Base-by-base conservation (phyloP, 805 yeast genomes). In the Groenewaldozyma salmanticensis region DNA sequence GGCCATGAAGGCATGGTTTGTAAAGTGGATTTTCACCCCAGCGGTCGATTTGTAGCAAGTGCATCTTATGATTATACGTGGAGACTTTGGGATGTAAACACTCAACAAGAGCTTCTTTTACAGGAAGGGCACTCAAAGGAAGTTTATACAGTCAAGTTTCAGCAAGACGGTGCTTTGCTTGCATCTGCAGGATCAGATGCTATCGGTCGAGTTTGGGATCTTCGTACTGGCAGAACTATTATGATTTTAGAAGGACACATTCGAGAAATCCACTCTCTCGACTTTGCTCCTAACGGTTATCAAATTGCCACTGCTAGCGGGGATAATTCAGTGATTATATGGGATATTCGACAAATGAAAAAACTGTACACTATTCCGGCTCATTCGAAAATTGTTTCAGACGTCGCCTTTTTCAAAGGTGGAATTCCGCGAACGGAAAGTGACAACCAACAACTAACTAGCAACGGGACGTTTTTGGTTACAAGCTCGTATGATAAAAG, bases 81-180 rank as follows among this genome's bases (percentile, higher is more conserved):
- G 96, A 72, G 85, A 45, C 57, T 85, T 2, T 88, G 95, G 95
- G 96, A 90, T 58, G 48, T 77, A 0, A 61, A 63, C 9, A 71
- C 66, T 3, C 58, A 60, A 13, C 54, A 55, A 22, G 76, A 76
- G 40, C 52, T 90, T 4, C 62, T 74, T 32, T 66, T 74, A 44
- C 97, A 90, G 57, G 95, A 85, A 54, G 96, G 96, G 0, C 96
- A 90, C 55, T 64, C 82, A 1, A 79, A 76, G 51, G 92, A 77
- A 43, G 78, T 87, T 0, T 76, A 73, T 45, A 53, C 77, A 0
- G 57, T 82, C 2, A 61, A 73, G 1, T 71, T 81, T 46, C 94
- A 87, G 45, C 49, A 45, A 13, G 94, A 85, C 52, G 96, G 97
- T 1, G 67, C 90, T 2, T 58, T 90, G 4, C 52, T 81, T 5